Evolutionary conservation across 2,329 filamentous ascomycete species (phyloP), one percentile per base, ranked within the genome.

Genomic region (Corynespora cassiicola): DNA sequence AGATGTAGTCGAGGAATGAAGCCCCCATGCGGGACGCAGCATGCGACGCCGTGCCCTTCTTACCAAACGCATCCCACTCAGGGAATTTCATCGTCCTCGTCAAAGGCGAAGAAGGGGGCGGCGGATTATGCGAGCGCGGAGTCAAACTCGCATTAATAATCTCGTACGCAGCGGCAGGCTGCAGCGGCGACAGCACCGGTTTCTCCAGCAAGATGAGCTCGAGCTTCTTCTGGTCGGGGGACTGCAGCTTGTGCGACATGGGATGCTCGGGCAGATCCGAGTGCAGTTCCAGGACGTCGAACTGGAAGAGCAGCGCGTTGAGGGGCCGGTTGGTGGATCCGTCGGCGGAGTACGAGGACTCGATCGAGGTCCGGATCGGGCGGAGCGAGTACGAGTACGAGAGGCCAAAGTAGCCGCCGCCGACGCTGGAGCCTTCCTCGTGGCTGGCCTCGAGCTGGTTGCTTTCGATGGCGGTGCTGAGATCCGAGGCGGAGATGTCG

Each of bases 61-160:
- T 40, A 3, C 63, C 63, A 23, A 55, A 49, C 3, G 31, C 31
- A 31, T 66, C 63, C 61, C 60, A 64, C 4, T 61, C 56, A 2
- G 46, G 51, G 35, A 59, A 63, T 35, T 50, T 42, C 60, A 66
- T 63, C 1, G 42, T 46, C 12, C 22, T 17, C 20, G 12, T 41
- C 4, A 16, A 20, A n/a, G n/a, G n/a, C n/a, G n/a, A n/a, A n/a
- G n/a, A n/a, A n/a, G n/a, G n/a, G n/a, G n/a, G n/a, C n/a, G n/a
- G n/a, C 1, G 33, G 31, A 7, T 34, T 12, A 4, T 41, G 24
- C 6, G 38, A 25, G 1, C 59, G 40, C 0, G 44, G 30, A 3
- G 56, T 31, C 3, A 65, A 45, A 2, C 35, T 22, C 0, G 48
- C 53, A 22, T 39, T 48, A n/a, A 63, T 21, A 7, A 67, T 65